Conservation (phyloP, 2,329 filamentous ascomycete species). For the Calonectria multiphialidica region DNA sequence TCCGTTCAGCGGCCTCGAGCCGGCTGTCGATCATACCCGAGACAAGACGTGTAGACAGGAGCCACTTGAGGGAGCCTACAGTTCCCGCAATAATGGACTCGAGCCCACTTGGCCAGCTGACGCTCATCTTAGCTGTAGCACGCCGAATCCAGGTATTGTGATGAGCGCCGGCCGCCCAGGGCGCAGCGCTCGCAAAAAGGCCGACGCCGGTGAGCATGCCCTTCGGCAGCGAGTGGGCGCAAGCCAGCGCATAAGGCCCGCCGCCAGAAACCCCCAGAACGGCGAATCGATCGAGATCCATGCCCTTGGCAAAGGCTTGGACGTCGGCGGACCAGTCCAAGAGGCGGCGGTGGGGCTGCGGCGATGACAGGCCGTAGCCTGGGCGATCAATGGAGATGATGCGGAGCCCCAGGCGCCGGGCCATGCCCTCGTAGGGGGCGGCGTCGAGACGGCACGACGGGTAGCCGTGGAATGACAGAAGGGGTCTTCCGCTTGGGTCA, state of each 20-base stretch:
- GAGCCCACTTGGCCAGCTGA: conserved; percentile 41
- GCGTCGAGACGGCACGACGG: conserved; percentile 56
- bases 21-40: conserved; percentile 24
- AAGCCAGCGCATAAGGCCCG: conserved; percentile 52
- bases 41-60: conserved; percentile 15
- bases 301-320: conserved; percentile 41
- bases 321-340: conserved; percentile 52
- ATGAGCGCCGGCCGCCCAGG: conserved; percentile 48
- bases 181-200: conserved; percentile 50
- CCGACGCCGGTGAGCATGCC: conserved; percentile 50
- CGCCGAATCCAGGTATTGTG: conserved; percentile 44
- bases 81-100: conserved; percentile 19
- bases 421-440: conserved; percentile 39
- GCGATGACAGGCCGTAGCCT: conserved; percentile 55
- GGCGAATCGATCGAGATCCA: conserved; percentile 44
- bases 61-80: conserved; percentile 13
- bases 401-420: conserved; percentile 43
- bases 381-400: conserved; percentile 56
- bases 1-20: conserved; percentile 22
- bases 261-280: conserved; percentile 52
- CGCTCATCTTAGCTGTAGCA: conserved; percentile 30
- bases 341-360: conserved; percentile 46
- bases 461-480: conserved; percentile 58
- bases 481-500: conserved; percentile 41
- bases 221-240: conserved; percentile 45